These are phyloP conservation scores for Geotrichum citri-aurantii DNA, from an alignment of 1,139 yeast genomes.

Conservation along the genomic window DNA sequence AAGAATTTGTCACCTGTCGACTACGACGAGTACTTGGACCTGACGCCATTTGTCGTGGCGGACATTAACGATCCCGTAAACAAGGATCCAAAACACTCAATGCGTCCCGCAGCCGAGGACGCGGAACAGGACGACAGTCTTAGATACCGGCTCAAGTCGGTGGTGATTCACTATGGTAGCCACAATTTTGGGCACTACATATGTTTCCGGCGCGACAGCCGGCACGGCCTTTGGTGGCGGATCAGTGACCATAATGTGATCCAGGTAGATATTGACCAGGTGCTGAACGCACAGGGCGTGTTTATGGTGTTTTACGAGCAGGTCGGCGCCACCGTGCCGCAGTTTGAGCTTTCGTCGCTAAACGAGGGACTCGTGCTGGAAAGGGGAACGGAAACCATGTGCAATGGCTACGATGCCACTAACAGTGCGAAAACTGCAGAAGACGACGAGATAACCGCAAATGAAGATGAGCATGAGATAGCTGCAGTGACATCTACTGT, in stretches of 20 bases:
- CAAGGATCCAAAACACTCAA: conserved; percentile 71
- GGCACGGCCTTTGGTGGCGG: conserved; percentile 89
- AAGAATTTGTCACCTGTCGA: conserved; percentile 79
- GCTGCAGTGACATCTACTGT: neutral
- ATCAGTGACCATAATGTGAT: conserved; percentile 85
- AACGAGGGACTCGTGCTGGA: neutral
- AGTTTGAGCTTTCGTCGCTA: neutral
- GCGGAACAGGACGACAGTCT: conserved; percentile 20
- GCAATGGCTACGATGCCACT: neutral
- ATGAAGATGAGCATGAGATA: neutral
- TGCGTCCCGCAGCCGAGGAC: conserved; percentile 36
- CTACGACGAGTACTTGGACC: conserved; percentile 61
- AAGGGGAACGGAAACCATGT: neutral
- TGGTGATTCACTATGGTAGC: conserved; percentile 86
- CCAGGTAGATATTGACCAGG: conserved; percentile 73
- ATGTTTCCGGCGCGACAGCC: conserved; percentile 58
- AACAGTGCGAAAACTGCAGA: neutral
- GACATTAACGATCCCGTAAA: conserved; percentile 54
- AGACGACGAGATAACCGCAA: neutral
- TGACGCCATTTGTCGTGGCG: conserved; percentile 64
- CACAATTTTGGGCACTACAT: conserved; percentile 95
- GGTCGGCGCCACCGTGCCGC: neutral
- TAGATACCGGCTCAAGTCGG: conserved; percentile 69
- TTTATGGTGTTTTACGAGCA: conserved; percentile 85
- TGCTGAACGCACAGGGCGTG: conserved; percentile 74